Percentiles rank a stretch among this genome's conserved stretches.
Conservation (phyloP, 2,329 filamentous ascomycete genomes). For the Graphilbum fragrans region DNA sequence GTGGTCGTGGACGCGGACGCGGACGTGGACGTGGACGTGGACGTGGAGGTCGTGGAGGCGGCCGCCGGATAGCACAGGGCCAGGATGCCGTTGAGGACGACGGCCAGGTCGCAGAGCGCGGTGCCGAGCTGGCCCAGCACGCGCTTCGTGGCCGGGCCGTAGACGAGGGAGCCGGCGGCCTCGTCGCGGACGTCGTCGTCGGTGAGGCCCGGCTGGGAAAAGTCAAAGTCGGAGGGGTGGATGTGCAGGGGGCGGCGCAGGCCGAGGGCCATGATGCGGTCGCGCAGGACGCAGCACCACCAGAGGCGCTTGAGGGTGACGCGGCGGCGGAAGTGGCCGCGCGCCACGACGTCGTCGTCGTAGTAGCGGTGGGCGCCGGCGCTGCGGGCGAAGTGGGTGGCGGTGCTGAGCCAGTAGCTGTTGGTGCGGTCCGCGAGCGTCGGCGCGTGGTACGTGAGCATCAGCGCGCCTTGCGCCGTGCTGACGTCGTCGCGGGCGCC, state of each 20-base stretch:
- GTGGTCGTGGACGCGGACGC: too few species aligned
- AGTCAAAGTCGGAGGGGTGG: slow-evolving; percentile 84
- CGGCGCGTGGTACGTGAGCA: slow-evolving; percentile 28
- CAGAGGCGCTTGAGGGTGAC: slow-evolving; percentile 81
- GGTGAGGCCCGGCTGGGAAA: slow-evolving; percentile 54
- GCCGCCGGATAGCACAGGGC: too few species aligned
- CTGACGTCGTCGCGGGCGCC: slow-evolving; percentile 25
- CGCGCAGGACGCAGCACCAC: slow-evolving; percentile 96
- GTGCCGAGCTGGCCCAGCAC: too few species aligned
- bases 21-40: too few species aligned
- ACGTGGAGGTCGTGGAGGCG: too few species aligned
- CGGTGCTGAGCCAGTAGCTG: slow-evolving; percentile 6
- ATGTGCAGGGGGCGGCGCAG: slow-evolving; percentile 88
- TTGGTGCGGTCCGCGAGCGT: slow-evolving; percentile 1
- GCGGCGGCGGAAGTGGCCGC: slow-evolving; percentile 24
- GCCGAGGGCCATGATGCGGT: slow-evolving; percentile 79
- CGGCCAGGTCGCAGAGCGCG: too few species aligned
- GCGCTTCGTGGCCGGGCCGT: too few species aligned
- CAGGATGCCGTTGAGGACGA: too few species aligned
- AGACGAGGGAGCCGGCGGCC: too few species aligned
- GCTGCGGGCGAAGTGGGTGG: slow-evolving; percentile 5
- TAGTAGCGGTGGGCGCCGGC: slow-evolving; percentile 4
- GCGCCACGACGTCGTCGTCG: not conserved
- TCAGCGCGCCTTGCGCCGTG: slow-evolving; percentile 26
- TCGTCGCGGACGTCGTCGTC: slow-evolving; percentile 71